Evolutionary conservation across 495 filamentous ascomycete genomes (phyloP).

Genomic region (Pseudomonodictys pantanalensis): DNA sequence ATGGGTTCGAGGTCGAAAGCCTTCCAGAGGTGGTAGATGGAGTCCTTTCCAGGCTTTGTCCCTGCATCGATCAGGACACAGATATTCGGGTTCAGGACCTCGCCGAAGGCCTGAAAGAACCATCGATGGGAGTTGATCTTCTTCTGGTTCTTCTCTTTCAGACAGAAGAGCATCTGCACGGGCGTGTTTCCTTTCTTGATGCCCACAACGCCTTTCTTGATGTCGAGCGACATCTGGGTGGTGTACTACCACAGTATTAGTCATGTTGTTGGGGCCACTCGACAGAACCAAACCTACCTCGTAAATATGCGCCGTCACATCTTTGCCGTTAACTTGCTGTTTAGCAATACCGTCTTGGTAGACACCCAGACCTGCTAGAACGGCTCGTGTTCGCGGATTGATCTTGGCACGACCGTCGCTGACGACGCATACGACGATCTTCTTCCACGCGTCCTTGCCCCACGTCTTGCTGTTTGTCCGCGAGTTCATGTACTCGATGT

Average conservation of each 20-base stretch:
- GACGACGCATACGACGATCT: slow-evolving; percentile 97
- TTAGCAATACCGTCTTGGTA: slow-evolving; percentile 99
- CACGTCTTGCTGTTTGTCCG: slow-evolving; percentile 90
- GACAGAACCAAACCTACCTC: slow-evolving; percentile 48
- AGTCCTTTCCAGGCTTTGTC: slow-evolving; percentile 87
- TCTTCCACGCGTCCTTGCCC: slow-evolving; percentile 99
- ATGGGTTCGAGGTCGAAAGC: slow-evolving; percentile 96
- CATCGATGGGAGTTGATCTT: slow-evolving; percentile 99
- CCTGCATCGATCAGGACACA: slow-evolving; percentile 96
- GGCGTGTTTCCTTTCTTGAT: slow-evolving; percentile 73
- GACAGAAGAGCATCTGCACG: slow-evolving; percentile 95
- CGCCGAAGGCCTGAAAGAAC: slow-evolving; percentile 98
- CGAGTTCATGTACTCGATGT: slow-evolving; percentile 95
- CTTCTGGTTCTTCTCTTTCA: slow-evolving; percentile 99
- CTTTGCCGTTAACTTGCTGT: slow-evolving; percentile 94
- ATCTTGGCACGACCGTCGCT: slow-evolving; percentile 99
- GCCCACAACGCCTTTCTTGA: slow-evolving; percentile 84
- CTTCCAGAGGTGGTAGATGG: slow-evolving; percentile 97
- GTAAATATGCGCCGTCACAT: slow-evolving; percentile 98
- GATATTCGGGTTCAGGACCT: slow-evolving; percentile 89
- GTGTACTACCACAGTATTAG: slow-evolving; percentile 61
- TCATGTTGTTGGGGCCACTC: not conserved
- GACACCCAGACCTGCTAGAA: slow-evolving; percentile 88
- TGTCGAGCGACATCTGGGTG: slow-evolving; percentile 79
- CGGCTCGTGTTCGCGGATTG: slow-evolving; percentile 83